Percentiles rank a stretch among this genome's conserved stretches.
Conservation (phyloP, 768 basidiomycete species). For the Boletus pseudopeckii region DNA sequence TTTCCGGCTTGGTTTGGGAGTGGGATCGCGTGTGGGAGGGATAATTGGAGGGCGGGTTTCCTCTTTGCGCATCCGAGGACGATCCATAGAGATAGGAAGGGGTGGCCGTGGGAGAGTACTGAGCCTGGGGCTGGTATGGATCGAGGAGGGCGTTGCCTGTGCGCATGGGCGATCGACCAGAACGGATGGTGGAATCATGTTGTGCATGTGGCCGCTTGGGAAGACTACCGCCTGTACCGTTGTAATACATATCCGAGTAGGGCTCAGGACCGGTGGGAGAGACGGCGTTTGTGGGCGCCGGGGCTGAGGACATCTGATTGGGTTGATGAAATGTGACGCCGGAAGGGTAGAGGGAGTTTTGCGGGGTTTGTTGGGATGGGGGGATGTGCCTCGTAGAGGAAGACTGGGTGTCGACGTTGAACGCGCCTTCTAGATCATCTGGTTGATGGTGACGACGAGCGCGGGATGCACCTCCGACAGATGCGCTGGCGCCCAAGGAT, state of each 20-base stretch:
- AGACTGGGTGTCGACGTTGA: slow-evolving; percentile 34
- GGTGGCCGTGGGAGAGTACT: slow-evolving; percentile 56
- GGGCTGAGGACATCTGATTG: slow-evolving; percentile 35
- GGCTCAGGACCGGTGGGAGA: slow-evolving; percentile 43
- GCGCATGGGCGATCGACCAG: slow-evolving; percentile 63
- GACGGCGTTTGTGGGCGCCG: slow-evolving; percentile 34
- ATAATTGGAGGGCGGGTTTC: slow-evolving; percentile 39
- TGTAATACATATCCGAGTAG: slow-evolving; percentile 62
- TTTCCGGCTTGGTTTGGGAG: slow-evolving; percentile 55
- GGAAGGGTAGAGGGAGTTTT: slow-evolving; percentile 54
- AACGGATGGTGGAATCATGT: slow-evolving; percentile 50
- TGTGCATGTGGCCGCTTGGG: slow-evolving; percentile 55
- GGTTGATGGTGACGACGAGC: slow-evolving; percentile 63
- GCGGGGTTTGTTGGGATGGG: slow-evolving; percentile 37
- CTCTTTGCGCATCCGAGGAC: slow-evolving; percentile 39
- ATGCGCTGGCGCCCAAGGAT: slow-evolving; percentile 52
- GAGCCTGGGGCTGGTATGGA: slow-evolving; percentile 65
- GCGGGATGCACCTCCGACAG: slow-evolving; percentile 42
- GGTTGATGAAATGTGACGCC: slow-evolving; percentile 57
- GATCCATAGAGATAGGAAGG: slow-evolving; percentile 44
- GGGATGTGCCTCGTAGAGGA: slow-evolving; percentile 24
- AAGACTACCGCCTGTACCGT: slow-evolving; percentile 42
- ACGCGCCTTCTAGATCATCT: slow-evolving; percentile 63
- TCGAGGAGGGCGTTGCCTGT: slow-evolving; percentile 56
- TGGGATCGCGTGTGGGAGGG: slow-evolving; percentile 55